A percentile compares a stretch with the other conserved stretches of the same genome.
Conservation (phyloP, 192 early-diverging fungal genomes). For the Backusella parvicylindrica region DNA sequence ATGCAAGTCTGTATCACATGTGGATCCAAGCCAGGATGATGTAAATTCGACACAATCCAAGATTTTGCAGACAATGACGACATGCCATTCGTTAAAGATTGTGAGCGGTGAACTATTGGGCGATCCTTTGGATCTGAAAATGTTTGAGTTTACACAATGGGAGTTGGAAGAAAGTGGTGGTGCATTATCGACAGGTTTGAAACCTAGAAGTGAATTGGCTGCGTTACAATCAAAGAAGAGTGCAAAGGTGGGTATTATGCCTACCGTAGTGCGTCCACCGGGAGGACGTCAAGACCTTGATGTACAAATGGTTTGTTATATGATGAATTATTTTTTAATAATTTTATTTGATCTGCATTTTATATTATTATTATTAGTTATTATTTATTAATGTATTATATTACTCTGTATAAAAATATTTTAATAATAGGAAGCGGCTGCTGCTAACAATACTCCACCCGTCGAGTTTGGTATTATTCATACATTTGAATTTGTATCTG, state of each 20-base stretch:
- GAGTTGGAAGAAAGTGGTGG: slow-evolving; percentile 83
- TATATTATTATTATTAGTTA: too few species aligned
- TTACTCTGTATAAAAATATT: neutral
- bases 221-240: slow-evolving; percentile 17
- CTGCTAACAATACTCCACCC: slow-evolving; percentile 17
- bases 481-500: slow-evolving; percentile 92
- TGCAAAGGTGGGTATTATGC: slow-evolving; percentile 50
- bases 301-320: neutral
- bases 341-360: neutral
- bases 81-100: slow-evolving; percentile 86
- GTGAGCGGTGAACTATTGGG: slow-evolving; percentile 88
- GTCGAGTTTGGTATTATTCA: slow-evolving; percentile 78
- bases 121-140: slow-evolving; percentile 95
- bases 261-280: slow-evolving; percentile 87
- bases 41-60: slow-evolving; percentile 7
- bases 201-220: slow-evolving; percentile 17
- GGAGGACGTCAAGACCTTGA: slow-evolving; percentile 44
- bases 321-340: neutral
- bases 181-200: slow-evolving; percentile 20
- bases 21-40: slow-evolving; percentile 8
- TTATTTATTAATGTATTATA: too few species aligned
- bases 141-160: slow-evolving; percentile 98
- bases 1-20: slow-evolving; percentile 11
- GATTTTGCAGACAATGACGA: slow-evolving; percentile 67
- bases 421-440: neutral